These are phyloP conservation scores for Fonsecaea pedrosoi DNA, from an alignment of 2,329 filamentous ascomycete species.

Conservation along the genomic window DNA sequence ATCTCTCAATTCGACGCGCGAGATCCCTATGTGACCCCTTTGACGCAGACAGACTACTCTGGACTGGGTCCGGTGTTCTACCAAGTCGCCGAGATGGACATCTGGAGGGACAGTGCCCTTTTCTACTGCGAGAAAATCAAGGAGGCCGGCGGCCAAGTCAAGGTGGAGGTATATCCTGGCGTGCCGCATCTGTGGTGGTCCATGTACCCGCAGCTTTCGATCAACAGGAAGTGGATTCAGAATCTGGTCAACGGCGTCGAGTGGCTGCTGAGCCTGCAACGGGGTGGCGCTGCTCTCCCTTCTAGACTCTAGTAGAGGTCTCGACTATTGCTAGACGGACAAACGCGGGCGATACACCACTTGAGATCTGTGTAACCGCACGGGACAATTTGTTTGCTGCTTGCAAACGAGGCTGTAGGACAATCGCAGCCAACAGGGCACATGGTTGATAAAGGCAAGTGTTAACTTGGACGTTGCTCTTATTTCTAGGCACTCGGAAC, in stretches of 20 bases:
- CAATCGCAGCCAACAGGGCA: neutral
- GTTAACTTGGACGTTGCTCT: neutral
- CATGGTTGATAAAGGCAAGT: neutral
- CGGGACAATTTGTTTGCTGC: neutral
- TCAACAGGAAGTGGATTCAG: conserved; percentile 28
- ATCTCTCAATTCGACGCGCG: conserved; percentile 9
- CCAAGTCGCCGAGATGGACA: conserved; percentile 32
- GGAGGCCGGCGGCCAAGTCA: conserved; percentile 22
- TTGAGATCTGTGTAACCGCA: neutral
- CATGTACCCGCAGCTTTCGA: conserved; percentile 29
- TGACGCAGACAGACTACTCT: conserved; percentile 23
- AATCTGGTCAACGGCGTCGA: conserved; percentile 28
- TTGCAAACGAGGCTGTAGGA: neutral
- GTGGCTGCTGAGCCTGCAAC: conserved; percentile 24
- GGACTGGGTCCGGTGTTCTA: conserved; percentile 26
- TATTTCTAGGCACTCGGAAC: neutral
- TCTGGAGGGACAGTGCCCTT: conserved; percentile 29
- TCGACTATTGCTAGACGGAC: neutral
- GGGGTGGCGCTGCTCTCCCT: neutral
- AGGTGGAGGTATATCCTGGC: conserved; percentile 32
- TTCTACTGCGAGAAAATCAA: conserved; percentile 28
- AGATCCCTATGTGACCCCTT: conserved; percentile 13
- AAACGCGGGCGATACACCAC: neutral
- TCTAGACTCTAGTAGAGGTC: neutral
- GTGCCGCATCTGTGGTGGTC: conserved; percentile 27